Evolutionary conservation across 495 filamentous ascomycete genomes (phyloP), one percentile per base, ranked within the genome.

Genomic region (Penicillium canariense): DNA sequence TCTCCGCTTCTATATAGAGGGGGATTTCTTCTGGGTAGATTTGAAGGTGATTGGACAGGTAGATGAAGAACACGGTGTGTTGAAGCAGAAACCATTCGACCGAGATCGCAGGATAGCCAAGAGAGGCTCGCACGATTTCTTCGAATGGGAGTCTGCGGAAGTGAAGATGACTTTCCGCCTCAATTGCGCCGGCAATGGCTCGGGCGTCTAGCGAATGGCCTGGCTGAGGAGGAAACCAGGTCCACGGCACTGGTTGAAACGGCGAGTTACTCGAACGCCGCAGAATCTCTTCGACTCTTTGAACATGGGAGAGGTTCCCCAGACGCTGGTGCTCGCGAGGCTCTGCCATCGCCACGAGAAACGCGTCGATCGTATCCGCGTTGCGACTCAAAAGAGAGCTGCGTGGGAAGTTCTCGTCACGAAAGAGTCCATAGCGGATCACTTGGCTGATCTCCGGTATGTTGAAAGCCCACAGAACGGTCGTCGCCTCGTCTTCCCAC

Each of bases 261-360:
- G 55, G 38, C 14, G 50, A 48, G 0, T 59, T 59, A 15, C 59
- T 62, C 48, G 65, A 71, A 10, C 71, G 66, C 12, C 68, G 62
- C 17, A 77, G 9, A 22, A 77, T 74, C 30, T 76, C 73, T 40
- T 77, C 74, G n/a, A 77, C 74, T 45, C 71, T 68, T 44, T 77
- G 74, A 18, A 66, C 25, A 50, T 73, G 71, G 0, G 70, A 68
- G 5, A 76, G 58, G 14, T 52, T 64, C 1, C 45, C 55, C 4
- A 74, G 53, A 18, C 67, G 59, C 9, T 60, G 52, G n/a, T 59
- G 54, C 26, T 76, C 71, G 0, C 60, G 50, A 0, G 68, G 64
- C 7, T 58, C 56, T 1, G 69, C 56, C 0, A 77, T 51, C 0
- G 54, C 56, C 9, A 60, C 18, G 31, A 76, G 61, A 26, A 77